These are phyloP conservation scores for Aurinia saxatilis DNA, from an alignment of 345 rosid genomes.

Conservation along the genomic window DNA sequence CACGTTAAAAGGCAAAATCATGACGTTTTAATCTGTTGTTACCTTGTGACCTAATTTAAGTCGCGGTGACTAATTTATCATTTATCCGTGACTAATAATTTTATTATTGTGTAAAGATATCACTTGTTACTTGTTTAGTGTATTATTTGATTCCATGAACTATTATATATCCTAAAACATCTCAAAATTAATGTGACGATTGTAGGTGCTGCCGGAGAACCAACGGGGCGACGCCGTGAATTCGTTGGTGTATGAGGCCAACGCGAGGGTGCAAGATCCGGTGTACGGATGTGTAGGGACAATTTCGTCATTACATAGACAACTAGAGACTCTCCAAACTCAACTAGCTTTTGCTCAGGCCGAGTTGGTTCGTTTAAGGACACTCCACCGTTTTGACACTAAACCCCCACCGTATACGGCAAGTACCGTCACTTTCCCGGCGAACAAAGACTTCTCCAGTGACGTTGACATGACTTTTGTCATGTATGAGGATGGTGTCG, in stretches of 20 bases:
- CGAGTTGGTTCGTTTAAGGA: constrained; percentile 54
- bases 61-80: constrained; percentile 2
- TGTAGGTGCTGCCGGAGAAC: constrained; percentile 56
- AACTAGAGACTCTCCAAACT: constrained; percentile 66
- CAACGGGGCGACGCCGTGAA: constrained; percentile 89
- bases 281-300: constrained; percentile 92
- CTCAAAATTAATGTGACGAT: not conserved
- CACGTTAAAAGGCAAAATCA: constrained; percentile 22
- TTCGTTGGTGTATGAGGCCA: constrained; percentile 89
- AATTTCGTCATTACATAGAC: constrained; percentile 68
- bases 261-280: constrained; percentile 79
- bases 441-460: constrained; percentile 11
- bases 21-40: constrained; percentile 9
- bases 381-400: constrained; percentile 25
- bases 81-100: too few relatives aligned
- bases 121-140: not conserved
- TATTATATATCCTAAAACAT: too few relatives aligned
- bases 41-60: constrained; percentile 3
- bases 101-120: not conserved
- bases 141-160: too few relatives aligned
- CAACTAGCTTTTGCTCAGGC: constrained; percentile 80
- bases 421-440: not conserved
- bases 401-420: constrained; percentile 10
- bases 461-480: constrained; percentile 10
- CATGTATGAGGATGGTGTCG: constrained; percentile 8